A percentile compares a stretch with the other conserved stretches of the same genome.
Evolutionary conservation across 2,329 filamentous ascomycete species (phyloP).

Genomic region (Atkinsonella hypoxylon): DNA sequence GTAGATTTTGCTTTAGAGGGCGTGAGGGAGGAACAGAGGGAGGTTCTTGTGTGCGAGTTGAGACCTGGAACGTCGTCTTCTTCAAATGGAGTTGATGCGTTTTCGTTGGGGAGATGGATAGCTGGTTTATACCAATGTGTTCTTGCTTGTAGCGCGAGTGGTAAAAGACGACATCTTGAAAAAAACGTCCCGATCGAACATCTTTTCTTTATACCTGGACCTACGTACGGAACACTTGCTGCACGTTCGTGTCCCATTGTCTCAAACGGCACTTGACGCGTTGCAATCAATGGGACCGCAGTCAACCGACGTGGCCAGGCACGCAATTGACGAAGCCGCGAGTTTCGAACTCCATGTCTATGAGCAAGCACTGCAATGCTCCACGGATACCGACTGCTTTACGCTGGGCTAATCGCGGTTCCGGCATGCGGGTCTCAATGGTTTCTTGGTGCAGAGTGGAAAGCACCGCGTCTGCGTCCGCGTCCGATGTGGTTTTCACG

Average conservation of each 20-base stretch:
- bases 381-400: no score
- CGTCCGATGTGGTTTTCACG: neutral
- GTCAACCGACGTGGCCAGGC: neutral
- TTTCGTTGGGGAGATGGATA: neutral
- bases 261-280: neutral
- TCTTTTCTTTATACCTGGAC: neutral
- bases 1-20: neutral
- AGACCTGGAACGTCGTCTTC: neutral
- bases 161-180: neutral
- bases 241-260: neutral
- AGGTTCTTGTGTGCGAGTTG: neutral
- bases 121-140: neutral
- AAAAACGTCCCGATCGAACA: neutral
- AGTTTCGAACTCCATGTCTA: neutral
- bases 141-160: neutral
- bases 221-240: neutral
- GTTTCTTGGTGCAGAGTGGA: neutral
- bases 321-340: constrained; percentile 1
- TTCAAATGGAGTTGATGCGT: neutral
- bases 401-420: neutral
- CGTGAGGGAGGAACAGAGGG: neutral
- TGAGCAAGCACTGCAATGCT: no score
- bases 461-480: neutral
- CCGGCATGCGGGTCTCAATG: constrained; percentile 1
- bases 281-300: neutral